Base-by-base conservation (phyloP, 371 early-diverging fungal species). In the Rhizopus delemar region DNA sequence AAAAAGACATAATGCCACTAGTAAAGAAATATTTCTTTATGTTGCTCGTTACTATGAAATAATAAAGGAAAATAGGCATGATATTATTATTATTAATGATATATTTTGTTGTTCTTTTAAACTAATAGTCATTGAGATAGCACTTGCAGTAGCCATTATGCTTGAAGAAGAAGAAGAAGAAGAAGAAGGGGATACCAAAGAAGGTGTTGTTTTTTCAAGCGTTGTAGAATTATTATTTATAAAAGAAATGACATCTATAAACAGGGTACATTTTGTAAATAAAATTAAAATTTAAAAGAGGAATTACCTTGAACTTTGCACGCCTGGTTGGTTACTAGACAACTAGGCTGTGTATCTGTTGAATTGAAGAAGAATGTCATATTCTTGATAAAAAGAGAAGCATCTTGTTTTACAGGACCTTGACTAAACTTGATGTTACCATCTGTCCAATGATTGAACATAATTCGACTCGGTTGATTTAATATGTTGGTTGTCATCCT, bases 381-480 rank as follows among this genome's bases (percentile, higher is more conserved):
- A 45, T 73, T 76, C 36, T 73, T 70, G 0, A 80, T 45, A 31
- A 53, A 49, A 5, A 80, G 36, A 3, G 39, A 41, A 0, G 76
- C 70, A 46, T 72, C 56, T 48, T 67, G 51, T 9, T 35, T 49
- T 5, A 66, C 66, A 16, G 77, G 74, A 1, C 69, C 69, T 38
- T 73, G 68, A 50, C 77, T 72, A 39, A 68, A 80, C 5, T 73
- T 68, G 12, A 68, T 63, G 29, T 80, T 75, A 12, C 80, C 77
- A 53, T 80, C 77, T n/a, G 77, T 68, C 80, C 80, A 80, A 53
- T 77, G 75, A 50, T 80, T 77, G 13, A 80, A 54, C 56, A 75
- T 64, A 22, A 75, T 41, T 41, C 72, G 38, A 33, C 75, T 72
- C 2, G 80, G 75, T 5, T 35, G 8, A 3, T 34, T 8, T 8